phyloP scores from a whole-genome alignment of 2,329 filamentous ascomycete species.

The Elsinoe fawcettii region DNA sequence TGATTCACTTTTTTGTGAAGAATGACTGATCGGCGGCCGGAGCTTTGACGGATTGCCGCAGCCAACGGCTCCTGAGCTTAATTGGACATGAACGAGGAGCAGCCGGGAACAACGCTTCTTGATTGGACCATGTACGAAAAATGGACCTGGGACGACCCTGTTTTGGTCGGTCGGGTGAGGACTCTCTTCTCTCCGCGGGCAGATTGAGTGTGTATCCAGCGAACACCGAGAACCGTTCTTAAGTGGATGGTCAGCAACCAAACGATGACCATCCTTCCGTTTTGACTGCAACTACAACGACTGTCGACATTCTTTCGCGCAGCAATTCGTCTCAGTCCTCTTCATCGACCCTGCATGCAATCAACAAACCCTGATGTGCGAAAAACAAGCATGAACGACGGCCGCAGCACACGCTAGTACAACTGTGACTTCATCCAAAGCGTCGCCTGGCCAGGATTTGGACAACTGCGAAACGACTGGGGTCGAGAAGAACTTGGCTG shows the following conservation, averaged over 20 bases:
- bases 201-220: neutral
- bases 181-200: neutral
- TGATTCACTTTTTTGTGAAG: conserved; percentile 2
- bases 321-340: neutral
- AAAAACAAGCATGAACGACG: conserved; percentile 2
- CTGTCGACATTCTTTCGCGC: neutral
- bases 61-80: neutral
- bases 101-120: neutral
- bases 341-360: neutral
- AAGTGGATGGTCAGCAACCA: neutral
- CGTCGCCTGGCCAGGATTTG: neutral
- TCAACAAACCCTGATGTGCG: neutral
- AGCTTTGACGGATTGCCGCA: neutral
- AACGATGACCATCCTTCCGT: neutral
- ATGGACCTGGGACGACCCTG: neutral
- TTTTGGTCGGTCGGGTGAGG: neutral
- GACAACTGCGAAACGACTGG: neutral
- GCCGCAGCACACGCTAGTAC: conserved; percentile 13
- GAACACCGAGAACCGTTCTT: neutral
- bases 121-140: neutral
- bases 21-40: neutral
- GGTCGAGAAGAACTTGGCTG: neutral
- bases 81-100: neutral
- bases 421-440: conserved; percentile 9
- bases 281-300: neutral